Base-by-base conservation (phyloP, 805 yeast species). In the Pichia manshurica region DNA sequence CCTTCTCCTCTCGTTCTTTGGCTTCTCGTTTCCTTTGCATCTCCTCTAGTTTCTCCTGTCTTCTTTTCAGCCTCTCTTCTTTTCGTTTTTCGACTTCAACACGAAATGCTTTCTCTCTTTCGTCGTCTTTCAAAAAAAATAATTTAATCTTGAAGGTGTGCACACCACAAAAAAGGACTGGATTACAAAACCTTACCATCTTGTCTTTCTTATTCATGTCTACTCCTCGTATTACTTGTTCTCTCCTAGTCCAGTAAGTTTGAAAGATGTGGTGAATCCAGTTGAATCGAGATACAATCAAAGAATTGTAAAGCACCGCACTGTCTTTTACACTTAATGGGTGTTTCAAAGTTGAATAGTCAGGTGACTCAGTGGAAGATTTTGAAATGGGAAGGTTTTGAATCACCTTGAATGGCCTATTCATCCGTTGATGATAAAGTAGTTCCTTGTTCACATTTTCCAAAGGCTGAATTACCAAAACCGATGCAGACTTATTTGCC, bases 151-250 rank as follows among this genome's bases (percentile, higher is more conserved):
- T 87, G 65, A 87, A 87, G 0, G 70, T 65, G 65, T 91, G 99
- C 0, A 96, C 96, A 20, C 84, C 72, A 10, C 48, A 40, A 10
- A 72, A 70, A 66, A 89, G 65, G 1, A 70, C 67, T 51, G 90
- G 80, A 55, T 90, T 96, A 55, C 91, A 79, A 48, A 93, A 68
- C 61, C 88, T 89, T 50, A 88, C 83, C 96, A 90, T 89, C 47
- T 81, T 81, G 53, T 91, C 97, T 56, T 95, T 65, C 56, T 67
- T 74, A 37, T 67, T 64, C 17, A 33, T 44, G 47, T 71, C 62
- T 47, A 66, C 62, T 62, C 72, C 62, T 69, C 78, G 47, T 72
- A 52, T 81, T 75, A 46, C 81, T 64, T 49, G 80, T 25, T 67
- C 71, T 47, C 66, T 60, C 48, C 69, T 57, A 2, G 69, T 65